Percentiles rank a stretch among this genome's conserved stretches.
These are phyloP conservation scores for Acacia melanoxylon DNA, from an alignment of 306 rosid species.

Conservation along the genomic window DNA sequence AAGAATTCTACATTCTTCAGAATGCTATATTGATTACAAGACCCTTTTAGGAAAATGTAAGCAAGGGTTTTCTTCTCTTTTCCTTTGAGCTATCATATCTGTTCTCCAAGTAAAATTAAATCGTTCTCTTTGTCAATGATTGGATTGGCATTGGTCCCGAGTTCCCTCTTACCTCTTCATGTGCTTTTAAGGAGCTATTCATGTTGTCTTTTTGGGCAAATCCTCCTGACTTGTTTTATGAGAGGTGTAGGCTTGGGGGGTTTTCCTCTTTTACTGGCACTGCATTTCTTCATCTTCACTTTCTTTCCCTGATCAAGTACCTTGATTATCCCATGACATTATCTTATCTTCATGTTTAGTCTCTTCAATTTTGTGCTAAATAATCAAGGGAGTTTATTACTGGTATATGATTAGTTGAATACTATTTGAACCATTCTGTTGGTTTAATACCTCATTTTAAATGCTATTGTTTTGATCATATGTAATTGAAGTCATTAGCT, in stretches of 20 bases:
- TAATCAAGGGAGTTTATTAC: background rate
- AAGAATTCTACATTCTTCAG: background rate
- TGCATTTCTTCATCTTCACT: background rate
- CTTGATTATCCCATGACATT: background rate
- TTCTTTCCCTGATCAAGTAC: background rate
- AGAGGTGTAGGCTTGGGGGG: background rate
- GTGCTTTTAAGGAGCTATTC: background rate
- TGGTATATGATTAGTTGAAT: background rate
- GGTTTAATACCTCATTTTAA: background rate
- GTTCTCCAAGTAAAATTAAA: background rate
- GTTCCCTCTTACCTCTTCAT: background rate
- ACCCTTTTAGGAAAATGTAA: background rate
- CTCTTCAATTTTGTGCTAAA: background rate
- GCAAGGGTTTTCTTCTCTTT: background rate
- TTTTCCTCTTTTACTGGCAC: background rate
- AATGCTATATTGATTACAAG: conserved; percentile 8
- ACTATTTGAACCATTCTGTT: background rate
- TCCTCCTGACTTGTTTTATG: background rate
- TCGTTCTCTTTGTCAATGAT: background rate
- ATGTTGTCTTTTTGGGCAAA: background rate
- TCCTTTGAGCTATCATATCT: background rate
- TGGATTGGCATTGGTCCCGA: background rate
- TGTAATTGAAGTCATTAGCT: background rate
- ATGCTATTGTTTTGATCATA: background rate
- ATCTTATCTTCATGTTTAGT: background rate